Conservation (phyloP, 495 filamentous ascomycete species). For the Rhizodiscina lignyota region DNA sequence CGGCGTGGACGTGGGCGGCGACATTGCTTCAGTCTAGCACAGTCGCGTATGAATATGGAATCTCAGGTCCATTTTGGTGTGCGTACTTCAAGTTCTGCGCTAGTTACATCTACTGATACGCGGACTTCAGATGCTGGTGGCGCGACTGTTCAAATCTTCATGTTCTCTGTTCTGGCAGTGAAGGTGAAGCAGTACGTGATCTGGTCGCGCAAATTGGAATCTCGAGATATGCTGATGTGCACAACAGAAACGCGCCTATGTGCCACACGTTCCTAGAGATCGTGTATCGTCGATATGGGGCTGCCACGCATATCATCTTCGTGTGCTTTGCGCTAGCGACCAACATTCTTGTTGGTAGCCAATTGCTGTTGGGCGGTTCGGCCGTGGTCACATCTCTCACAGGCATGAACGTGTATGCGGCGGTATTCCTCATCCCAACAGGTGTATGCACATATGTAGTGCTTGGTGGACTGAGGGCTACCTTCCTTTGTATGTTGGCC, state of each 20-base stretch:
- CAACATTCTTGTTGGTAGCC: slow-evolving; percentile 15
- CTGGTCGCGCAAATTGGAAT: not conserved
- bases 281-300: slow-evolving; percentile 14
- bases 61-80: slow-evolving; percentile 1
- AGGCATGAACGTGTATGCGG: slow-evolving; percentile 17
- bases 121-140: slow-evolving; percentile 10
- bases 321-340: slow-evolving; percentile 16
- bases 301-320: slow-evolving; percentile 12
- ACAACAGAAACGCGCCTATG: slow-evolving; percentile 9
- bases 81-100: not conserved
- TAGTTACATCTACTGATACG: not conserved
- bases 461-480: slow-evolving; percentile 15
- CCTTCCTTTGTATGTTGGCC: slow-evolving; percentile 16
- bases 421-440: slow-evolving; percentile 14
- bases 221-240: not conserved
- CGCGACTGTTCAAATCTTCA: slow-evolving; percentile 20
- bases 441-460: slow-evolving; percentile 17
- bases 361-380: slow-evolving; percentile 15
- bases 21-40: slow-evolving; percentile 14
- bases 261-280: slow-evolving; percentile 18
- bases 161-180: slow-evolving; percentile 15
- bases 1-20: slow-evolving; percentile 15
- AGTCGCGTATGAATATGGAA: slow-evolving; percentile 9
- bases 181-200: slow-evolving; percentile 10
- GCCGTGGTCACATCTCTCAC: slow-evolving; percentile 16